Conservation (phyloP, 345 rosid genomes). For the Alliaria petiolata region DNA sequence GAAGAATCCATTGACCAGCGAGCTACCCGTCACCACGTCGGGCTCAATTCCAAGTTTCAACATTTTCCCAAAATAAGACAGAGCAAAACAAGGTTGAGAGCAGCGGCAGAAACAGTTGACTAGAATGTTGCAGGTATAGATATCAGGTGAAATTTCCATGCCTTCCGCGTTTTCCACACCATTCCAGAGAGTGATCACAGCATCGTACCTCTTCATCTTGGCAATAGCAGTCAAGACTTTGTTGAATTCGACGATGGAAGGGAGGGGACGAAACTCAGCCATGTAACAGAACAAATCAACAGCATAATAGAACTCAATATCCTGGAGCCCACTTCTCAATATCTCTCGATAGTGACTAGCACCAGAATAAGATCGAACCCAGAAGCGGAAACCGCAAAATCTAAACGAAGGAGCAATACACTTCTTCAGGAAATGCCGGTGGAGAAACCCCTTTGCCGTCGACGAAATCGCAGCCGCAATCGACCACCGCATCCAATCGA, state of each 20-base stretch:
- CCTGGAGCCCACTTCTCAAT: conserved; percentile 9
- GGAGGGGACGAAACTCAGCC: conserved; percentile 24
- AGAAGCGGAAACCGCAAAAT: not conserved
- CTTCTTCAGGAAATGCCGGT: conserved; percentile 14
- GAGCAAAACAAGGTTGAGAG: conserved; percentile 8
- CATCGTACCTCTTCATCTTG: conserved; percentile 23
- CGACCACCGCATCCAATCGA: conserved; percentile 33
- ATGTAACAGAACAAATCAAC: conserved; percentile 10
- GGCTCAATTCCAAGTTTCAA: conserved; percentile 30
- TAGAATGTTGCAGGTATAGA: conserved; percentile 26
- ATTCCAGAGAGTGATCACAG: conserved; percentile 18
- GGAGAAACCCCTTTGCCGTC: conserved; percentile 24
- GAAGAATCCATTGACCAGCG: conserved; percentile 25
- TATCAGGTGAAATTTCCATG: conserved; percentile 17
- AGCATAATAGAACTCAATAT: not conserved
- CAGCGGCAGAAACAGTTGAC: conserved; percentile 27
- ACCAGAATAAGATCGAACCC: not conserved
- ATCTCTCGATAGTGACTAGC: not conserved
- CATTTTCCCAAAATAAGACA: conserved; percentile 25
- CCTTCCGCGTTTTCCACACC: not conserved
- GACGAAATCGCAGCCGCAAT: conserved; percentile 22
- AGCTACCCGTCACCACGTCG: conserved; percentile 11
- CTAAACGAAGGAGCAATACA: conserved; percentile 9
- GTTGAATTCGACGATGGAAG: conserved; percentile 25
- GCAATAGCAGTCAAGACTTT: conserved; percentile 22